Conservation (phyloP, 768 basidiomycete genomes). For the Termitomyces eurrhizus region DNA sequence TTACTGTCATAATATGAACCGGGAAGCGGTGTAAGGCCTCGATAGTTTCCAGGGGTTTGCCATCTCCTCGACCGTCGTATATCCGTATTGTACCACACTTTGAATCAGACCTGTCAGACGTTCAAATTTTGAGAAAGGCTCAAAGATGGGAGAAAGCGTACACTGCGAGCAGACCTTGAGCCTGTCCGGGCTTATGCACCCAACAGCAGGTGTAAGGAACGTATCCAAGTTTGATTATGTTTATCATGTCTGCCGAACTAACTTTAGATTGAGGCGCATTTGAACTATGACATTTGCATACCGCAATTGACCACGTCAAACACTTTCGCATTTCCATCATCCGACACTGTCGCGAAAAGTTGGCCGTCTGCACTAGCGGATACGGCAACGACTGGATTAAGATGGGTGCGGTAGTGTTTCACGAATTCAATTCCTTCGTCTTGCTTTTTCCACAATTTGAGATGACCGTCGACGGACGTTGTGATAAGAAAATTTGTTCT, state of each 20-base stretch:
- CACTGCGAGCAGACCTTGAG: slow-evolving; percentile 86
- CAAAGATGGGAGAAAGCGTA: slow-evolving; percentile 30
- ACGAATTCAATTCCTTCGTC: slow-evolving; percentile 95
- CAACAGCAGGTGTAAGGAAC: slow-evolving; percentile 89
- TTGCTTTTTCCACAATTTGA: slow-evolving; percentile 99
- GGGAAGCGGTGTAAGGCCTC: slow-evolving; percentile 81
- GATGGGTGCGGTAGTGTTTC: slow-evolving; percentile 94
- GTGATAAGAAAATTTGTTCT: slow-evolving; percentile 95
- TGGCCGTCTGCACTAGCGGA: slow-evolving; percentile 90
- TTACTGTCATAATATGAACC: slow-evolving; percentile 86
- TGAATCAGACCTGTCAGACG: slow-evolving; percentile 65
- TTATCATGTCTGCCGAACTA: slow-evolving; percentile 84
- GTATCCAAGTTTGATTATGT: slow-evolving; percentile 89
- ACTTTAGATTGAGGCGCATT: slow-evolving; percentile 1
- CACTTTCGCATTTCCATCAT: slow-evolving; percentile 90
- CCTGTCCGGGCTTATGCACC: slow-evolving; percentile 89
- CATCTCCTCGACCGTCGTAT: slow-evolving; percentile 90
- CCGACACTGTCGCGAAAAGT: slow-evolving; percentile 86
- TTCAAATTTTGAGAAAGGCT: slow-evolving; percentile 13
- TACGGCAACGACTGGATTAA: slow-evolving; percentile 72
- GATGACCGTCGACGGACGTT: slow-evolving; percentile 89
- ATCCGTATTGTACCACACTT: slow-evolving; percentile 72
- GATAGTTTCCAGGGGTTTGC: slow-evolving; percentile 70
- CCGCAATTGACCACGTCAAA: slow-evolving; percentile 99
- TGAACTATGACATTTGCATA: slow-evolving; percentile 32